phyloP scores from a whole-genome alignment of 148 eudicot genomes.

The Chenopodium suecicum region DNA sequence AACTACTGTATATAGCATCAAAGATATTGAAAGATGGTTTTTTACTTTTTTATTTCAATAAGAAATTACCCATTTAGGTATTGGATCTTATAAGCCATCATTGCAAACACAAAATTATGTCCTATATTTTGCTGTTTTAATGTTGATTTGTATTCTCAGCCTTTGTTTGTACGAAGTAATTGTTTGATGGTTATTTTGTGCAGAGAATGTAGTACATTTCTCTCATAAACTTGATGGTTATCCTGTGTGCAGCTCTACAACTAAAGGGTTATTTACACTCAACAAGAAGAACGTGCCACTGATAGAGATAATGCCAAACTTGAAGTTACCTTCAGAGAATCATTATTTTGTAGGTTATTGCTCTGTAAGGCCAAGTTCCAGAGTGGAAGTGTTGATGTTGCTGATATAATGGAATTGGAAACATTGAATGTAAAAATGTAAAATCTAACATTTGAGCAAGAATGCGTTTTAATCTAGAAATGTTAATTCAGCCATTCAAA shows the following conservation, averaged over 20 bases:
- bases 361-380: background rate
- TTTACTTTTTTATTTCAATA: background rate
- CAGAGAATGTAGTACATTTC: background rate
- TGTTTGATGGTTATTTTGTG: background rate
- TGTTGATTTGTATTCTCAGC: background rate
- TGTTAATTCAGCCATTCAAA: too few species aligned
- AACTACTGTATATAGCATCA: background rate
- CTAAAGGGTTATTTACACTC: conserved; percentile 1
- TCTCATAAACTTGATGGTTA: background rate
- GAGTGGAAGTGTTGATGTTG: background rate
- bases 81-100: background rate
- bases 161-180: background rate
- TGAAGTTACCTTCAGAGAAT: background rate
- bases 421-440: background rate
- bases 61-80: background rate
- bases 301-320: background rate
- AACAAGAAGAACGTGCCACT: background rate
- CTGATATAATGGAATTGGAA: background rate
- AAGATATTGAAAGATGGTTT: background rate
- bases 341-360: background rate
- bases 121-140: background rate
- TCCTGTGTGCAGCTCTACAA: conserved; percentile 1
- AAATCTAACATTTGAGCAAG: too few species aligned
- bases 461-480: too few species aligned
- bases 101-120: background rate